Percentiles rank a stretch among this genome's conserved stretches.
phyloP scores from a whole-genome alignment of 495 filamentous ascomycete genomes.

The Neurospora terricola region DNA sequence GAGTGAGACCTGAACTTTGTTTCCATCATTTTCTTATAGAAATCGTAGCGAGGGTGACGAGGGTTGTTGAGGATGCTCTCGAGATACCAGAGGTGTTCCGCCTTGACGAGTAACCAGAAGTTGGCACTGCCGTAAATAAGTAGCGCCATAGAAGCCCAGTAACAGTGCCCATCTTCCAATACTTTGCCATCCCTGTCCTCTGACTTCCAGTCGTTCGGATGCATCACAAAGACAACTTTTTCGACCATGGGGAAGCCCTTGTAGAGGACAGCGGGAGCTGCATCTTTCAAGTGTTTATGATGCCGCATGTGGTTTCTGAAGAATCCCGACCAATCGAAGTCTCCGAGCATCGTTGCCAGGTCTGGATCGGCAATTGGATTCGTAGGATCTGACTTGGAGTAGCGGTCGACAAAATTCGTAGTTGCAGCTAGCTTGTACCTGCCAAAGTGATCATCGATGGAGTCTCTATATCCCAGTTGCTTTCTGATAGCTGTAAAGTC shows the following conservation, averaged over 20 bases:
- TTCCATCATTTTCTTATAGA: conserved; percentile 3
- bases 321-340: not conserved
- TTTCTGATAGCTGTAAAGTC: not conserved
- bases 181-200: conserved; percentile 1
- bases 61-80: conserved; percentile 8
- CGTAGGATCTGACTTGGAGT: not conserved
- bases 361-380: not conserved
- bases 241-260: conserved; percentile 14
- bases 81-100: conserved; percentile 15
- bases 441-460: not conserved
- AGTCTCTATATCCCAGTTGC: not conserved
- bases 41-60: conserved; percentile 13
- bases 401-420: not conserved
- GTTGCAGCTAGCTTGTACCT: not conserved
- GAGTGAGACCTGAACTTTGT: not conserved
- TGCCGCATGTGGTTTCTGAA: not conserved
- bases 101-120: conserved; percentile 20
- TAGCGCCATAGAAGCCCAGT: conserved; percentile 10
- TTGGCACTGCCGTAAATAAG: conserved; percentile 11
- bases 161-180: conserved; percentile 10
- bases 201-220: conserved; percentile 5
- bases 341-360: not conserved
- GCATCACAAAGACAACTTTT: conserved; percentile 12
- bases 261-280: not conserved
- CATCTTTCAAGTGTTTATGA: not conserved